Conservation (phyloP, 257 asterid genomes). For the Linderniella brevidens region DNA sequence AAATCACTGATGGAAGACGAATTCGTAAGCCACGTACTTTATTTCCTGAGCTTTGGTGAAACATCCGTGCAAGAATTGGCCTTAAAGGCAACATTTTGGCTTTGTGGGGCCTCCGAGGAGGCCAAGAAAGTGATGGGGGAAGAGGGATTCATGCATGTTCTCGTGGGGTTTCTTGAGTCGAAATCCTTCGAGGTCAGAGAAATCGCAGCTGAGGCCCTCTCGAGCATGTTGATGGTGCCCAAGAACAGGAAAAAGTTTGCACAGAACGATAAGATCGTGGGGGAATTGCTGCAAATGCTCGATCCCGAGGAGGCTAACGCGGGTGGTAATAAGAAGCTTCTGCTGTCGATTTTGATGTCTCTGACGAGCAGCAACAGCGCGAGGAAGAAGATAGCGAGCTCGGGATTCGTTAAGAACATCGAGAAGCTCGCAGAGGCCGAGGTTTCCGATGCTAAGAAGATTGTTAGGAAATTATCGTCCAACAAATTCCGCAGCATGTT, state of each 20-base stretch:
- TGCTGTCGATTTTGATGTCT: constrained; percentile 68
- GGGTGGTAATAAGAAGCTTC: constrained; percentile 36
- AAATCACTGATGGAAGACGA: constrained; percentile 22
- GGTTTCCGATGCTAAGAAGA: constrained; percentile 71
- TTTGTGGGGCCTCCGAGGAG: constrained; percentile 57
- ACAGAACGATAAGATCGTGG: constrained; percentile 54
- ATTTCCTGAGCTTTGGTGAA: constrained; percentile 51
- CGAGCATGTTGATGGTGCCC: constrained; percentile 46
- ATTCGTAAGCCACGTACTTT: constrained; percentile 48
- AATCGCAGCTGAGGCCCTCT: constrained; percentile 70
- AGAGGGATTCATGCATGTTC: constrained; percentile 64
- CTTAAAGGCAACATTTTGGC: constrained; percentile 70
- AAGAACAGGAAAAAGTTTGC: constrained; percentile 56
- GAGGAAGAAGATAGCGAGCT: constrained; percentile 65
- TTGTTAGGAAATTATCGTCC: constrained; percentile 45
- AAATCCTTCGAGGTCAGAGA: constrained; percentile 54
- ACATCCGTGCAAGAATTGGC: constrained; percentile 57
- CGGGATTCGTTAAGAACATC: constrained; percentile 52
- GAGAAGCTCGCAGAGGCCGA: constrained; percentile 73
- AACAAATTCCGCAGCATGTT: constrained; percentile 41
- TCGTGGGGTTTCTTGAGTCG: constrained; percentile 52
- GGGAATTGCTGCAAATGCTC: constrained; percentile 47
- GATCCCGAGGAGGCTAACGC: constrained; percentile 40
- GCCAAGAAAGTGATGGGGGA: constrained; percentile 91
- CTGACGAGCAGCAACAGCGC: constrained; percentile 54